Conservation (phyloP, 2,329 filamentous ascomycete species). For the Stachybotrys echinatus region DNA sequence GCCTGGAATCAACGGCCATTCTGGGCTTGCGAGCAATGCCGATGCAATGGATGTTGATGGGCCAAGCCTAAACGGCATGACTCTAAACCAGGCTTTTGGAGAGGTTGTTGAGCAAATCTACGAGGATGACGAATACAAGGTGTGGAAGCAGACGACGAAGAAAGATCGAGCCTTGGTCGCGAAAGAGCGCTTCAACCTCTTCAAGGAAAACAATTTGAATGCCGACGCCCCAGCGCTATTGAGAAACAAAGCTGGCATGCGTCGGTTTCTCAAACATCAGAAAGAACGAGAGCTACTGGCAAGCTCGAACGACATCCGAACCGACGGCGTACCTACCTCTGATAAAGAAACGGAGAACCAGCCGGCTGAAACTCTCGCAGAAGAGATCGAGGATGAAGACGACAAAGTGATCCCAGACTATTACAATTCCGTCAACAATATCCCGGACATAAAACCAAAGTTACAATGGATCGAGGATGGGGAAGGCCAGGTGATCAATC, state of each 20-base stretch:
- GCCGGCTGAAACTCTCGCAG: slow-evolving; percentile 73
- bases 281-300: slow-evolving; percentile 55
- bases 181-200: slow-evolving; percentile 79
- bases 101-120: slow-evolving; percentile 70
- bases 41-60: slow-evolving; percentile 87
- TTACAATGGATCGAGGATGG: slow-evolving; percentile 86
- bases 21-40: slow-evolving; percentile 65
- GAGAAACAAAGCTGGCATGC: slow-evolving; percentile 82
- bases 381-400: slow-evolving; percentile 88
- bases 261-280: slow-evolving; percentile 76
- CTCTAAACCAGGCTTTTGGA: slow-evolving; percentile 57
- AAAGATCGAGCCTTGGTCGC: slow-evolving; percentile 85
- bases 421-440: slow-evolving; percentile 79
- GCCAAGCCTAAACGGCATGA: slow-evolving; percentile 62
- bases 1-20: slow-evolving; percentile 63
- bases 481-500: slow-evolving; percentile 84
- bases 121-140: slow-evolving; percentile 91
- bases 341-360: slow-evolving; percentile 38
- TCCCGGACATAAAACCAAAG: slow-evolving; percentile 76
- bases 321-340: background rate
- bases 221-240: slow-evolving; percentile 82
- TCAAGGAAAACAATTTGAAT: slow-evolving; percentile 80
- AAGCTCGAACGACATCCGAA: background rate
- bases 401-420: slow-evolving; percentile 88
- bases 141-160: slow-evolving; percentile 98